These are phyloP conservation scores for Sporothrix protearum DNA, from an alignment of 2,329 filamentous ascomycete species.

Conservation along the genomic window DNA sequence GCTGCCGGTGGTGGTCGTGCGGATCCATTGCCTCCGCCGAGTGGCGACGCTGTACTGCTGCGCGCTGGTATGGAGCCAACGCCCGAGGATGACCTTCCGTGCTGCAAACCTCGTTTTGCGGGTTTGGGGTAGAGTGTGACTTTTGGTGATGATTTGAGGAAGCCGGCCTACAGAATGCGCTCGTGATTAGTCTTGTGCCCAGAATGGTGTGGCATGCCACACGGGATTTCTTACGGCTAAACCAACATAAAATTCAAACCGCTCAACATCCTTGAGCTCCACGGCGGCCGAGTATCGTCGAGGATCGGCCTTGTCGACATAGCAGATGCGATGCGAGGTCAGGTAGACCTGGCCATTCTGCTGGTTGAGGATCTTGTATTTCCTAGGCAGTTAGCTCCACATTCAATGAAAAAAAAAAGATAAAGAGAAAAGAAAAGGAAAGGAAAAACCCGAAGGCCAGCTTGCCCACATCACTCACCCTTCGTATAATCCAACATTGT, in stretches of 20 bases:
- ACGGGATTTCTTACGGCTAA: neutral
- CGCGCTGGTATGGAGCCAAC: constrained; percentile 46
- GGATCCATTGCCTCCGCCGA: constrained; percentile 42
- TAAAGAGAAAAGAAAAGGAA: no score
- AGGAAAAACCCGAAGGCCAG: no score
- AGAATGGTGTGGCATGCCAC: neutral
- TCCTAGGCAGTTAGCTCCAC: constrained; percentile 51
- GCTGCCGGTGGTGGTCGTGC: constrained; percentile 46
- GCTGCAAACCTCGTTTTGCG: constrained; percentile 60
- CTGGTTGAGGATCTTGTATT: constrained; percentile 89
- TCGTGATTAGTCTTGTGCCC: neutral
- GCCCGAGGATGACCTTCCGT: constrained; percentile 49
- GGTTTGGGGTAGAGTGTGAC: constrained; percentile 84
- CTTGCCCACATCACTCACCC: constrained; percentile 60
- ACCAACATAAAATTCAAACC: constrained; percentile 79
- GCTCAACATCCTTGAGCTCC: constrained; percentile 86
- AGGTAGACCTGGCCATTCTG: constrained; percentile 96
- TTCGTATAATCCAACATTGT: constrained; percentile 95
- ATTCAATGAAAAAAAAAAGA: neutral
- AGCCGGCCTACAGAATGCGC: constrained; percentile 62
- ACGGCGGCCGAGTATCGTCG: constrained; percentile 79
- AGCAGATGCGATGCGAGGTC: constrained; percentile 92
- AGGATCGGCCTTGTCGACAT: constrained; percentile 84
- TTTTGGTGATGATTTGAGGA: constrained; percentile 92
- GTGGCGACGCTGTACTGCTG: constrained; percentile 46